phyloP scores from a whole-genome alignment of 2,329 filamentous ascomycete species.

The Fusarium circinatum region DNA sequence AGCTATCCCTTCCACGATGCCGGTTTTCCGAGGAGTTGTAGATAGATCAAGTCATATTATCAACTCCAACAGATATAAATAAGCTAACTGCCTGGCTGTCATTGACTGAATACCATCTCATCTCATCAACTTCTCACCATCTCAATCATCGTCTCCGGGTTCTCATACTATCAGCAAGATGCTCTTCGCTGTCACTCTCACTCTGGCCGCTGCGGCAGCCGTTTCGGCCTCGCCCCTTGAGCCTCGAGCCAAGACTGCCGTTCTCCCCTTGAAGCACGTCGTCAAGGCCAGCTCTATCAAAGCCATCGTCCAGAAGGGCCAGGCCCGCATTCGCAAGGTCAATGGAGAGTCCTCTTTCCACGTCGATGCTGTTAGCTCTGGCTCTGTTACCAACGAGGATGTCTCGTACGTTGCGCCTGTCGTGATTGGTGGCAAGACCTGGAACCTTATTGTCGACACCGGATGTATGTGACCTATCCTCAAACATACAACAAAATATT shows the following conservation, averaged over 20 bases:
- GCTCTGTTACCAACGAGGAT: not conserved
- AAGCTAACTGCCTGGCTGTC: not conserved
- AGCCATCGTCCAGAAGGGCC: not conserved
- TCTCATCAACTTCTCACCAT: not conserved
- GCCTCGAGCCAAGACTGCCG: not conserved
- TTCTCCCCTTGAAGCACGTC: not conserved
- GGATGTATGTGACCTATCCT: not conserved
- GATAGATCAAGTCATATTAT: not conserved
- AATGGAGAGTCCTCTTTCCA: not conserved
- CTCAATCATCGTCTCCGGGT: too few species aligned
- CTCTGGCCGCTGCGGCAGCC: not conserved
- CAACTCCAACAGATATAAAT: not conserved
- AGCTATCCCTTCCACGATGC: not conserved
- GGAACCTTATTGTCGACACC: not conserved
- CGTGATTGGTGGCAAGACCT: not conserved
- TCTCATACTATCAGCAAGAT: not conserved
- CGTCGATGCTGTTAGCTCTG: not conserved
- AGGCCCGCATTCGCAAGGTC: not conserved
- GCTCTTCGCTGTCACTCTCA: not conserved
- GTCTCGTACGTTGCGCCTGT: not conserved
- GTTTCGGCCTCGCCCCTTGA: not conserved
- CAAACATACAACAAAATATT: accelerated
- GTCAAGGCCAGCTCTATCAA: not conserved
- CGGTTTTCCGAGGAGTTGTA: not conserved
- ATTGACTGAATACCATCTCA: too few species aligned